A percentile compares a stretch with the other conserved stretches of the same genome.
Conservation (phyloP, 139 green algal species). For the Bryopsis sp. region DNA sequence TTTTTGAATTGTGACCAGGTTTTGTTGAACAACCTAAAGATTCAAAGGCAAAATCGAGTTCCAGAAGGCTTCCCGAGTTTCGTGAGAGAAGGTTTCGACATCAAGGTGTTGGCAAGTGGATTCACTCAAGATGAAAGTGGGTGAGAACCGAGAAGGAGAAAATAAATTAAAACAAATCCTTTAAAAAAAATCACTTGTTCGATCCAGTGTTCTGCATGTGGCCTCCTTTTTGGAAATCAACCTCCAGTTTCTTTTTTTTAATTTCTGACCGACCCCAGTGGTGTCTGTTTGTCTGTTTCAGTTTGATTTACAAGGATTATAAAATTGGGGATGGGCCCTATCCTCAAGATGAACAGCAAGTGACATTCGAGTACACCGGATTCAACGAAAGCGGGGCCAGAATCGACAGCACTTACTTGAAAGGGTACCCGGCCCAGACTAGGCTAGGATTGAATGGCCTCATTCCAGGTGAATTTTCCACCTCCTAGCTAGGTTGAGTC, state of each 20-base stretch:
- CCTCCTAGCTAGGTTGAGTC: too few relatives aligned
- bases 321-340: conserved; percentile 38
- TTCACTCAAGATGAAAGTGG: conserved; percentile 33
- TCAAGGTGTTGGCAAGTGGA: conserved; percentile 60
- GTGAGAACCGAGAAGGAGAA: too few relatives aligned
- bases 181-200: too few relatives aligned
- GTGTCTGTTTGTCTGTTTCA: conserved; percentile 20
- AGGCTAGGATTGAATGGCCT: conserved; percentile 84
- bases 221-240: not conserved
- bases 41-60: conserved; percentile 74
- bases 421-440: conserved; percentile 66
- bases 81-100: conserved; percentile 81
- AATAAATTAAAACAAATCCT: too few relatives aligned
- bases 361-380: conserved; percentile 91
- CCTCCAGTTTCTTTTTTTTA: not conserved
- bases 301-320: conserved; percentile 82
- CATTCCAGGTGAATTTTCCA: conserved; percentile 94
- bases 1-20: too few relatives aligned
- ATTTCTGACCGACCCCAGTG: not conserved
- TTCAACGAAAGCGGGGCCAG: conserved; percentile 89
- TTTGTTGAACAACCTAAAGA: conserved; percentile 66
- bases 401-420: conserved; percentile 86
- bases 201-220: too few relatives aligned
- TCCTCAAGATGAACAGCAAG: conserved; percentile 78
- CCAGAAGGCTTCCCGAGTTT: conserved; percentile 77